These are phyloP conservation scores for Sisymbrium altissimum DNA, from an alignment of 345 rosid genomes.

Conservation along the genomic window DNA sequence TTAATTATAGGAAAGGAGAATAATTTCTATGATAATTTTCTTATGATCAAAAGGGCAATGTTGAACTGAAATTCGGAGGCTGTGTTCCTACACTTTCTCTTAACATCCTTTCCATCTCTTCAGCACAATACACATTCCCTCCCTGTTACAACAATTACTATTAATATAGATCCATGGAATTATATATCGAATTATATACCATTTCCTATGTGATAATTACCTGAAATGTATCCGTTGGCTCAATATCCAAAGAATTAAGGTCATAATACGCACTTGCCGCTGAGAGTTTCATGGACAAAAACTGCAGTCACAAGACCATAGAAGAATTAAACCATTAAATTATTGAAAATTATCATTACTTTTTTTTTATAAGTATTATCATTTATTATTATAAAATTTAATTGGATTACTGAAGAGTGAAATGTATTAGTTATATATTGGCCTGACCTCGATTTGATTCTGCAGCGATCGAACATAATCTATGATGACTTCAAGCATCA, in stretches of 20 bases:
- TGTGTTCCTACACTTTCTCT: constrained; percentile 13
- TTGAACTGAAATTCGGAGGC: constrained; percentile 15
- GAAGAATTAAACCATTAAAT: background rate
- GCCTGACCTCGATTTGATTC: constrained; percentile 61
- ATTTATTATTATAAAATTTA: background rate
- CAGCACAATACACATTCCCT: background rate
- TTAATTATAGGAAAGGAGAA: background rate
- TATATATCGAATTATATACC: too few relatives aligned
- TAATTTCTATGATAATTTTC: background rate
- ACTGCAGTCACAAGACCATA: constrained; percentile 29
- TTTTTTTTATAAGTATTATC: background rate
- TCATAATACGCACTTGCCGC: constrained; percentile 49
- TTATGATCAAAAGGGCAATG: constrained; percentile 14
- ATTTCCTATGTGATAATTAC: constrained; percentile 17
- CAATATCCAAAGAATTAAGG: constrained; percentile 37
- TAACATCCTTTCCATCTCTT: constrained; percentile 22
- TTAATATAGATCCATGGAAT: background rate
- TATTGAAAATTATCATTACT: background rate
- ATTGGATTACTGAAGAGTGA: background rate
- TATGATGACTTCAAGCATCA: constrained; percentile 58
- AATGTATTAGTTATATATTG: background rate
- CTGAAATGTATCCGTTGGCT: constrained; percentile 35
- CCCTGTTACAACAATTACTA: constrained; percentile 12
- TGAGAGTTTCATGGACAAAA: constrained; percentile 61
- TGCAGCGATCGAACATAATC: constrained; percentile 60